Conservation (phyloP, 768 basidiomycete species). For the Russula sp. region DNA sequence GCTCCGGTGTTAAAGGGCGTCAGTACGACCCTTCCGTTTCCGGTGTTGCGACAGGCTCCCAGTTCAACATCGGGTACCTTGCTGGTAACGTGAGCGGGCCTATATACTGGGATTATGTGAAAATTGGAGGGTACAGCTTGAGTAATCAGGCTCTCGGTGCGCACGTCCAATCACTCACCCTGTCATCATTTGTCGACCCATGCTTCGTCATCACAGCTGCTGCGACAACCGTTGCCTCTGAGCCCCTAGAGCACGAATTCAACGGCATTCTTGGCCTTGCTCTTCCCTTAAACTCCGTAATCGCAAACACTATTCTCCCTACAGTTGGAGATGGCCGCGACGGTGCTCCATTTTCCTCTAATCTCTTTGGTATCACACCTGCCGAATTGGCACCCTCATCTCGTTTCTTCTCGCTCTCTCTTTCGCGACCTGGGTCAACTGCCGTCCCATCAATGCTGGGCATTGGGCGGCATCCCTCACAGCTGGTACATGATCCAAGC, state of each 20-base stretch:
- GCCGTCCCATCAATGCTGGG: conserved; percentile 55
- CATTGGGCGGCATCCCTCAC: conserved; percentile 60
- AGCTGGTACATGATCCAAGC: conserved; percentile 47
- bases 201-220: conserved; percentile 40
- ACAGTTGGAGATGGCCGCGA: conserved; percentile 46
- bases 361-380: conserved; percentile 66
- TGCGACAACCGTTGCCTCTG: conserved; percentile 45
- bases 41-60: conserved; percentile 33
- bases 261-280: conserved; percentile 71
- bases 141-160: conserved; percentile 64
- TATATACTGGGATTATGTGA: conserved; percentile 62
- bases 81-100: conserved; percentile 54
- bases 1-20: conserved; percentile 40
- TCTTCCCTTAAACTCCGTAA: conserved; percentile 65
- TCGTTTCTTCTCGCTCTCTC: conserved; percentile 61
- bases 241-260: conserved; percentile 53
- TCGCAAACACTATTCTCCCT: conserved; percentile 46
- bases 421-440: conserved; percentile 60
- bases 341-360: conserved; percentile 62
- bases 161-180: conserved; percentile 17
- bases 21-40: conserved; percentile 54
- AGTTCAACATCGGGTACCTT: conserved; percentile 54
- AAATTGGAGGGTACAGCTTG: conserved; percentile 59
- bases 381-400: conserved; percentile 44
- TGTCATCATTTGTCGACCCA: neutral